Conservation (phyloP, 2,329 filamentous ascomycete species). For the Cercospora sesami region DNA sequence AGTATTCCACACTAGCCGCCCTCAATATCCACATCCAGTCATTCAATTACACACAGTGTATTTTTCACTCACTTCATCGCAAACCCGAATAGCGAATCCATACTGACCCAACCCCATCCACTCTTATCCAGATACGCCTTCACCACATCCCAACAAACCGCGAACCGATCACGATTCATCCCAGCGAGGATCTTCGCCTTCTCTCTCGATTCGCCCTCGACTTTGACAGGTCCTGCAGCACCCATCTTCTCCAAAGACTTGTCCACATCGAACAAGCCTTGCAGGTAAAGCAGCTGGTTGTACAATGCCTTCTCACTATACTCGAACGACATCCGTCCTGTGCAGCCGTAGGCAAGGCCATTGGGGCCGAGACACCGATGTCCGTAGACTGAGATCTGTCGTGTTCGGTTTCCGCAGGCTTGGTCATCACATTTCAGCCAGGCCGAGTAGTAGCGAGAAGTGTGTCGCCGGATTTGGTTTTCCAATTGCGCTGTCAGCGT, state of each 20-base stretch:
- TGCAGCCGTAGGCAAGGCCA: conserved; percentile 79
- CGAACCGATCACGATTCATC: conserved; percentile 78
- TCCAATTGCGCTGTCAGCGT: conserved; percentile 85
- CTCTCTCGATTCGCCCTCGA: conserved; percentile 60
- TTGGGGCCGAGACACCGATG: conserved; percentile 83
- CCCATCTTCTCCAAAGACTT: conserved; percentile 60
- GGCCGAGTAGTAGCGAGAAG: conserved; percentile 84
- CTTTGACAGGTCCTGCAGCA: conserved; percentile 34
- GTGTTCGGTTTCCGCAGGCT: conserved; percentile 79
- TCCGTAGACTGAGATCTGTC: conserved; percentile 92
- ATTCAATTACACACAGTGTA: not conserved
- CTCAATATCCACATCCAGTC: not conserved
- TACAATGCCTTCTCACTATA: conserved; percentile 86
- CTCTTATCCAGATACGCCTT: conserved; percentile 52
- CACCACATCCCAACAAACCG: conserved; percentile 71
- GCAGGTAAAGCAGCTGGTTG: conserved; percentile 89
- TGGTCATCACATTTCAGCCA: conserved; percentile 90
- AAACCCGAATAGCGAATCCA: conserved; percentile 51
- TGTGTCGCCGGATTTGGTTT: conserved; percentile 73
- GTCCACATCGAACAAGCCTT: conserved; percentile 84
- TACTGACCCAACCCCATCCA: conserved; percentile 47
- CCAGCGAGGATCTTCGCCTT: conserved; percentile 68
- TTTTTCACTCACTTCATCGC: conserved; percentile 35
- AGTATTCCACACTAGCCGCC: not conserved
- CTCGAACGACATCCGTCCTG: conserved; percentile 85